A percentile compares a stretch with the other conserved stretches of the same genome.
Evolutionary conservation across 305 asterid genomes (phyloP).

Genomic region (Solanum hybrid): DNA sequence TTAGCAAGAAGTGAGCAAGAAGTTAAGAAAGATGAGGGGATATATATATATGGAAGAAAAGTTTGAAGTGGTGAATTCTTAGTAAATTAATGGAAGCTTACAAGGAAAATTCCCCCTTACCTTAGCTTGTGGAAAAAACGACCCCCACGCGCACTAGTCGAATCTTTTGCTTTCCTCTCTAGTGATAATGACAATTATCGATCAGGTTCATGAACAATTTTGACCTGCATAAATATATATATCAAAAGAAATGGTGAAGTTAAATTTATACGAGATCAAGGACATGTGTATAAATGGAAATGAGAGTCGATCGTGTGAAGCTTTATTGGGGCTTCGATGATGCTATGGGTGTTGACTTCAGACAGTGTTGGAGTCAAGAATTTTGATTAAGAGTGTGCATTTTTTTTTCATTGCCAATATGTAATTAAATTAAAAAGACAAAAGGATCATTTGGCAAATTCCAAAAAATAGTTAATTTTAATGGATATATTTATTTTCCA

Average conservation of each 20-base stretch:
- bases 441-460: background rate
- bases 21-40: background rate
- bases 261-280: background rate
- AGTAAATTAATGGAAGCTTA: background rate
- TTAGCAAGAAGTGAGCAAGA: background rate
- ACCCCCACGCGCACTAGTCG: slow-evolving; percentile 10
- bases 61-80: background rate
- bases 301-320: background rate
- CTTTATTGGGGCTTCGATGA: background rate
- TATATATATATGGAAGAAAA: background rate
- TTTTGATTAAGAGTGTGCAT: too few species aligned
- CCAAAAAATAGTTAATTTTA: background rate
- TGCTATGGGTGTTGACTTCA: background rate
- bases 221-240: background rate
- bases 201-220: background rate
- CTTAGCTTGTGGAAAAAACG: background rate
- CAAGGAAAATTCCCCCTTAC: background rate
- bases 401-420: background rate
- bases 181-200: background rate
- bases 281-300: background rate
- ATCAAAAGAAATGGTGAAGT: background rate
- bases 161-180: background rate
- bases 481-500: background rate
- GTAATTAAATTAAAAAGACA: background rate
- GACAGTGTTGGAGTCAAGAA: fast-evolving